Conservation (phyloP, 169 alveolate genomes). For the Eimeria nieschulzi region DNA sequence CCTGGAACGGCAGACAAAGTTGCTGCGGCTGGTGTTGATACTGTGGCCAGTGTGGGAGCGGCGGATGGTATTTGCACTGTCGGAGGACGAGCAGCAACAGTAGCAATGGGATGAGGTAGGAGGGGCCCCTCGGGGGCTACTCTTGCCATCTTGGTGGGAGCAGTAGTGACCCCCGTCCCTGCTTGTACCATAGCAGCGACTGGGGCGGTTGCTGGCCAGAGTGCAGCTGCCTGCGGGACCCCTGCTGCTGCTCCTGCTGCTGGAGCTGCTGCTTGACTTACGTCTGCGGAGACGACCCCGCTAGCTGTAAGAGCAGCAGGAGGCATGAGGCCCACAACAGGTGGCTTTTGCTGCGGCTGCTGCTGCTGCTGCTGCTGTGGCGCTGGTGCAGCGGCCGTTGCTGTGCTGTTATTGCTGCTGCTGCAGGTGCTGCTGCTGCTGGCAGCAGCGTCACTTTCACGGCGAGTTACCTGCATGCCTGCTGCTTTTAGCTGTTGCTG, state of each 20-base stretch:
- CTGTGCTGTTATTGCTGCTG: constrained; percentile 10
- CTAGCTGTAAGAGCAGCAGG: not conserved
- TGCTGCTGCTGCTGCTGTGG: constrained; percentile 11
- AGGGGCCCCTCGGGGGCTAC: constrained; percentile 26
- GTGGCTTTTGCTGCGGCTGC: not conserved
- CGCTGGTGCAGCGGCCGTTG: not conserved
- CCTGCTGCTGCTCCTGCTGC: constrained; percentile 38
- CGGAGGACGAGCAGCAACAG: constrained; percentile 27
- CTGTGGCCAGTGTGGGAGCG: not conserved
- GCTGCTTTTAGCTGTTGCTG: constrained; percentile 22
- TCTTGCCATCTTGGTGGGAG: not conserved
- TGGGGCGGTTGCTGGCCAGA: not conserved
- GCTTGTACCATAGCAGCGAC: not conserved
- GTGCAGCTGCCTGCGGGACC: not conserved
- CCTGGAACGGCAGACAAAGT: not conserved
- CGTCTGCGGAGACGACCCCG: not conserved
- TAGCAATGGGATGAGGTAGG: not conserved
- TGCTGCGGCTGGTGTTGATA: not conserved
- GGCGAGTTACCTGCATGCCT: not conserved
- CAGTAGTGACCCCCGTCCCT: not conserved
- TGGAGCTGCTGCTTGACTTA: not conserved
- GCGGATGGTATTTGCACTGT: not conserved
- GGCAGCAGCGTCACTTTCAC: not conserved
- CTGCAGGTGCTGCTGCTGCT: constrained; percentile 17
- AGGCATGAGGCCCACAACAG: not conserved